A percentile compares a stretch with the other conserved stretches of the same genome.
These are phyloP conservation scores for Yarrowia alimentaria DNA, from an alignment of 805 yeast genomes.

Conservation along the genomic window DNA sequence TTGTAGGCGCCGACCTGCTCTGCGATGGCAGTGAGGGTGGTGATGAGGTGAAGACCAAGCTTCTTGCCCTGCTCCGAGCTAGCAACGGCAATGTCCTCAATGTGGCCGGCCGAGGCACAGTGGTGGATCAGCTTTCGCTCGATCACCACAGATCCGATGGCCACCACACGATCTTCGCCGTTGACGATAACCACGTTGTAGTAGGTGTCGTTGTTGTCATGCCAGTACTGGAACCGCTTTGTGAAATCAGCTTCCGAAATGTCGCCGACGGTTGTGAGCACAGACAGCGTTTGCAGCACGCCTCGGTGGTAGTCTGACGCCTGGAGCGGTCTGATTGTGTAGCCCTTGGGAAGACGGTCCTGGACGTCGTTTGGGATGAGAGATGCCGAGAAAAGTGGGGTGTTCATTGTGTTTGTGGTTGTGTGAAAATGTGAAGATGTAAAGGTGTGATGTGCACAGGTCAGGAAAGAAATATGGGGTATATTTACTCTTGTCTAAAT, in stretches of 20 bases:
- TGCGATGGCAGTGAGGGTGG: constrained; percentile 60
- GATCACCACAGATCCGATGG: constrained; percentile 76
- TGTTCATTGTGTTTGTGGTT: constrained; percentile 17
- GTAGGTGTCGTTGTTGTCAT: constrained; percentile 50
- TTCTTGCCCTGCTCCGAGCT: constrained; percentile 75
- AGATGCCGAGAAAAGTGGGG: constrained; percentile 33
- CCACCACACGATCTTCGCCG: constrained; percentile 57
- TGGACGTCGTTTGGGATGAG: constrained; percentile 36
- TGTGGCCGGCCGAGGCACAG: constrained; percentile 86
- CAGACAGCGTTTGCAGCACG: constrained; percentile 59
- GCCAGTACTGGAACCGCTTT: constrained; percentile 60
- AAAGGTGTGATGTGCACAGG: too few relatives aligned
- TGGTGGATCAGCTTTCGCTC: constrained; percentile 80
- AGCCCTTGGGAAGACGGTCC: constrained; percentile 56
- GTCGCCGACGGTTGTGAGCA: constrained; percentile 80
- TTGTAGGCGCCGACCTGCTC: constrained; percentile 71
- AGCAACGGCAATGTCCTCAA: constrained; percentile 88
- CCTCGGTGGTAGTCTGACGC: constrained; percentile 60
- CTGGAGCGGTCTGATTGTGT: constrained; percentile 58
- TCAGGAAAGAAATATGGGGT: background rate
- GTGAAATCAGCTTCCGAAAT: constrained; percentile 53
- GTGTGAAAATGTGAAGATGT: background rate
- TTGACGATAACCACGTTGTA: constrained; percentile 68
- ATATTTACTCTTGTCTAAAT: constrained; percentile 22
- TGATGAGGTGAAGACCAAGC: constrained; percentile 68